Evolutionary conservation across 2,329 filamentous ascomycete species (phyloP).

Genomic region (Aspergillus brunneoviolaceus): DNA sequence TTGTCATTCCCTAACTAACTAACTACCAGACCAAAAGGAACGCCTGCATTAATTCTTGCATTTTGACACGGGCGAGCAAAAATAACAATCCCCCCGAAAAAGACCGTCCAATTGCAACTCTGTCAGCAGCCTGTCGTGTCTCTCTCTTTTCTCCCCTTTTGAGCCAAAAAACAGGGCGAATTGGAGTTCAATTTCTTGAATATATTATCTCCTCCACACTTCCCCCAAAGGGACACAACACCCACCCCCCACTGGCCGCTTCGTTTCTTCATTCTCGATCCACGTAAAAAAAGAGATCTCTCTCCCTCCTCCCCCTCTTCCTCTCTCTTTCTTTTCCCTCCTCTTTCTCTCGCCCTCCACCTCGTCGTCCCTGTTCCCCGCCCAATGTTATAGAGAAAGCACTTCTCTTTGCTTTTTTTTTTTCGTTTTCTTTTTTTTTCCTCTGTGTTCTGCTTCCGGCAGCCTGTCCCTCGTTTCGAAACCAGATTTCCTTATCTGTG

Average conservation of each 20-base stretch:
- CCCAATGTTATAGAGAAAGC: slow-evolving; percentile 30
- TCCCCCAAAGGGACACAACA: too few species aligned
- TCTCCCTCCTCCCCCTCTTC: background rate
- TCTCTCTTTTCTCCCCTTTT: too few species aligned
- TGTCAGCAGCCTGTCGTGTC: too few species aligned
- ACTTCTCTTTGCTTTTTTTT: slow-evolving; percentile 17
- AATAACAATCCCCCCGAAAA: too few species aligned
- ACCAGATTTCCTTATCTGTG: background rate
- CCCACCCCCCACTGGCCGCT: background rate
- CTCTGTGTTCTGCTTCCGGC: background rate
- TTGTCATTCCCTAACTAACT: too few species aligned
- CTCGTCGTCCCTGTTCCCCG: slow-evolving; percentile 17
- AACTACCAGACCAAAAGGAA: too few species aligned
- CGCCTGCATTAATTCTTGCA: too few species aligned
- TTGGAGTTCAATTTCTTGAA: background rate
- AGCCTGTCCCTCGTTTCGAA: slow-evolving; percentile 15
- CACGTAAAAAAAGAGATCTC: background rate
- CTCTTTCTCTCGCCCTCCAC: background rate
- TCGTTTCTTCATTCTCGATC: background rate
- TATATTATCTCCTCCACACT: background rate
- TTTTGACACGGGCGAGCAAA: too few species aligned
- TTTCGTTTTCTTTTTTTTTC: slow-evolving; percentile 13
- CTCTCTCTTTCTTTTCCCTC: background rate
- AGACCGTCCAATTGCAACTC: too few species aligned
- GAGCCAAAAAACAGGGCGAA: background rate